A percentile compares a stretch with the other conserved stretches of the same genome.
phyloP scores from a whole-genome alignment of 2,329 filamentous ascomycete genomes.

The Xylariaceae sp. region DNA sequence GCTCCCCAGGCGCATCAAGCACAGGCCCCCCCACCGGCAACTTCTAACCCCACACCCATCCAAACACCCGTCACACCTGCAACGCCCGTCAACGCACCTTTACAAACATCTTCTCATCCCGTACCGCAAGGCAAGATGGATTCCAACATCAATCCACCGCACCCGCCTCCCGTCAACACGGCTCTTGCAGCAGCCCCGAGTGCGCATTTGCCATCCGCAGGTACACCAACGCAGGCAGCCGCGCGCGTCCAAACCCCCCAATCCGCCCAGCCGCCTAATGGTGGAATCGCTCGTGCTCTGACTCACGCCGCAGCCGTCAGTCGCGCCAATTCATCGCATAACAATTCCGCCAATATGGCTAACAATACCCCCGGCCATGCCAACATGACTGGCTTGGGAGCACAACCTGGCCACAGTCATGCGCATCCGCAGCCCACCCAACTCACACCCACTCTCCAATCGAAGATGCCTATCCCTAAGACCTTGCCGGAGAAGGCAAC shows the following conservation, averaged over 20 bases:
- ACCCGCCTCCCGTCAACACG: conserved; percentile 45
- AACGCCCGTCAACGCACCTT: conserved; percentile 24
- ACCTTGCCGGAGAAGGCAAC: conserved; percentile 63
- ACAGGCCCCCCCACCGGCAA: conserved; percentile 7
- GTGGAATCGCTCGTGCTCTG: conserved; percentile 24
- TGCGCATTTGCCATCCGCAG: conserved; percentile 37
- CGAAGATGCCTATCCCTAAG: conserved; percentile 79
- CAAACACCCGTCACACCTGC: conserved; percentile 25
- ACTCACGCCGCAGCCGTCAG: conserved; percentile 31
- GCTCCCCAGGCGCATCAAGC: conserved; percentile 2
- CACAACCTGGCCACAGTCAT: conserved; percentile 42
- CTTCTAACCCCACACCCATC: conserved; percentile 7
- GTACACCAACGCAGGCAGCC: conserved; percentile 46
- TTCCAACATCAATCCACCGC: conserved; percentile 30
- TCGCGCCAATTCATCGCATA: conserved; percentile 30
- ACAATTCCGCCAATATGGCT: conserved; percentile 23
- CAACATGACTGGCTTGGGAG: conserved; percentile 23
- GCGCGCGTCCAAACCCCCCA: conserved; percentile 48
- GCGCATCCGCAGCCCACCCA: conserved; percentile 42
- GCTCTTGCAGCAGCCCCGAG: conserved; percentile 37
- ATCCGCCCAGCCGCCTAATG: conserved; percentile 23
- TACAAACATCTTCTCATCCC: conserved; percentile 26
- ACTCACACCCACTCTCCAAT: conserved; percentile 36
- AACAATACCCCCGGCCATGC: conserved; percentile 22
- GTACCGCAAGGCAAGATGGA: conserved; percentile 36